A percentile compares a stretch with the other conserved stretches of the same genome.
Conservation (phyloP, 176 grass and related monocot species). For the Cymbopogon citratus region DNA sequence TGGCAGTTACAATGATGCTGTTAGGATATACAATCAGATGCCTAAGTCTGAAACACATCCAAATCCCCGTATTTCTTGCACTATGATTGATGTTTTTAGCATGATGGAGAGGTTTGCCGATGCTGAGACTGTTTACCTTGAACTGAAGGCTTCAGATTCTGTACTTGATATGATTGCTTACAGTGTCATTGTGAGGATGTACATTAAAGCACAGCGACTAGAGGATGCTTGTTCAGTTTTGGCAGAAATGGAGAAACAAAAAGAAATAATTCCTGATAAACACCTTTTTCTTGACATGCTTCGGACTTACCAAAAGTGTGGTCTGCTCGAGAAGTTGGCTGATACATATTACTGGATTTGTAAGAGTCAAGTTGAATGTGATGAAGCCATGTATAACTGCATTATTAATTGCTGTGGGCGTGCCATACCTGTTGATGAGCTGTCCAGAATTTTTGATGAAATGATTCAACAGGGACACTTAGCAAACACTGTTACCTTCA, state of each 20-base stretch:
- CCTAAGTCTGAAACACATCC: conserved; percentile 33
- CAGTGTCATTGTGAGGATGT: conserved; percentile 79
- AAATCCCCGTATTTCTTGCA: conserved; percentile 77
- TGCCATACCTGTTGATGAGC: conserved; percentile 73
- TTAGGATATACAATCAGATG: conserved; percentile 65
- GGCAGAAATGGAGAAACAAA: conserved; percentile 77
- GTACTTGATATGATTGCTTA: conserved; percentile 86
- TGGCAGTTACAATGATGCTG: conserved; percentile 49
- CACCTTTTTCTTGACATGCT: conserved; percentile 90
- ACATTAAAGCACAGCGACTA: conserved; percentile 53
- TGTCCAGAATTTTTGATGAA: conserved; percentile 87
- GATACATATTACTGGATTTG: conserved; percentile 82
- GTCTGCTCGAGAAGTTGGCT: conserved; percentile 60
- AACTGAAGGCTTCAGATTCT: conserved; percentile 46
- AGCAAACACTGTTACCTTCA: conserved; percentile 66
- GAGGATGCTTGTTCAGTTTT: conserved; percentile 68
- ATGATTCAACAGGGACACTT: conserved; percentile 59
- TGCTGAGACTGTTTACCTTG: conserved; percentile 62
- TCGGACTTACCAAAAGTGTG: conserved; percentile 68
- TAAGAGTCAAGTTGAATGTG: conserved; percentile 57
- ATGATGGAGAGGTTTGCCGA: conserved; percentile 59
- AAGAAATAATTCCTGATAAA: conserved; percentile 80
- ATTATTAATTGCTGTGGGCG: conserved; percentile 89
- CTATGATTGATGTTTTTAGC: conserved; percentile 85
- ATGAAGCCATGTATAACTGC: conserved; percentile 91